Conservation (phyloP, 2,329 filamentous ascomycete genomes). For the Raffaelea deltoideospora region DNA sequence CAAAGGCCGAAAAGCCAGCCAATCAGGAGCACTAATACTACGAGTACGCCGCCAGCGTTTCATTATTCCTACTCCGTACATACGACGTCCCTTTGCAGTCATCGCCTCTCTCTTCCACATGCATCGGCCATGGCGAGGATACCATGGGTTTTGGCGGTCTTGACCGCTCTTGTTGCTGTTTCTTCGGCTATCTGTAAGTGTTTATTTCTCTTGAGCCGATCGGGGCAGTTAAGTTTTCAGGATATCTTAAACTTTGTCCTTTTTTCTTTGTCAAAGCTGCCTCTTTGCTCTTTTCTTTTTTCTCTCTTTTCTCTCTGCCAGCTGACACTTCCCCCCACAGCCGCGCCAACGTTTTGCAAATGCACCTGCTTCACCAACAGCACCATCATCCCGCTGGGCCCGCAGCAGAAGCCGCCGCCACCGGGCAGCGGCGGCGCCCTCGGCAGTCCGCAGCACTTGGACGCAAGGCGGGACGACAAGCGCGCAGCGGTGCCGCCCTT, state of each 20-base stretch:
- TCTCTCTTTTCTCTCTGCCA: not conserved
- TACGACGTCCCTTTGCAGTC: not conserved
- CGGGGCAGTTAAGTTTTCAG: too few species aligned
- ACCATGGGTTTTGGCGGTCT: constrained; percentile 19
- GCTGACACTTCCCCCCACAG: constrained; percentile 18
- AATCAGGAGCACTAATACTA: not conserved
- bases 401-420: constrained; percentile 19
- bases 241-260: too few species aligned
- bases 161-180: constrained; percentile 18
- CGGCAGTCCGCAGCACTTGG: not conserved
- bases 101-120: not conserved
- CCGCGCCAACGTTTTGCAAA: constrained; percentile 51
- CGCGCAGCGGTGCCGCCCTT: not conserved
- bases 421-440: constrained; percentile 4
- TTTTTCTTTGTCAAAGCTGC: too few species aligned
- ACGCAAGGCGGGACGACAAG: constrained; percentile 1
- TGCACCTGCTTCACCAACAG: constrained; percentile 57
- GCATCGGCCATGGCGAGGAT: constrained; percentile 22
- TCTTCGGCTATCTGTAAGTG: constrained; percentile 27
- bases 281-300: not conserved
- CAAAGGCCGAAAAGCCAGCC: too few species aligned
- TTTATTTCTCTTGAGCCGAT: not conserved
- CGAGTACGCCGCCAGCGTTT: not conserved
- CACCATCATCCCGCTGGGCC: constrained; percentile 49
- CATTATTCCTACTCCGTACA: not conserved